Conservation (phyloP, 1,139 yeast species). For the Hyphopichia khmerensis region DNA sequence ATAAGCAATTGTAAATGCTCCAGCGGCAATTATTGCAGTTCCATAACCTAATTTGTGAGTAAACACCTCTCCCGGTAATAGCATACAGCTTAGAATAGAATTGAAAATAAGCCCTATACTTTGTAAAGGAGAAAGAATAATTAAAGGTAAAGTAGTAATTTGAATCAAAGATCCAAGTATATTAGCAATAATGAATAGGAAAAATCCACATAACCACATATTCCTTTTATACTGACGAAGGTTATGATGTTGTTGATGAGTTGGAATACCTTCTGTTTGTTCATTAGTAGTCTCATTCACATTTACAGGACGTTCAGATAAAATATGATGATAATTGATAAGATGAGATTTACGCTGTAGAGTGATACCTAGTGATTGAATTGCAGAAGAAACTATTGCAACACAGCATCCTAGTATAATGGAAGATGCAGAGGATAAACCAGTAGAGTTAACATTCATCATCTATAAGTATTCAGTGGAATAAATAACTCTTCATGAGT, state of each 20-base stretch:
- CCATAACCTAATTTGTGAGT: slow-evolving; percentile 60
- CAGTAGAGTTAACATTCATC: slow-evolving; percentile 1
- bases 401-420: slow-evolving; percentile 64
- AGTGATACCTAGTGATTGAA: slow-evolving; percentile 81
- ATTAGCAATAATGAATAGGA: slow-evolving; percentile 70
- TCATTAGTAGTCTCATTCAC: slow-evolving; percentile 4
- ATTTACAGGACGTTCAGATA: slow-evolving; percentile 10
- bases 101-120: slow-evolving; percentile 87
- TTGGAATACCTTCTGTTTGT: background rate
- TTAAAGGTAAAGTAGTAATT: slow-evolving; percentile 78
- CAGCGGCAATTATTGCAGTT: slow-evolving; percentile 65
- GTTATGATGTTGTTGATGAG: slow-evolving; percentile 15
- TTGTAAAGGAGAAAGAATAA: slow-evolving; percentile 78
- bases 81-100: slow-evolving; percentile 64
- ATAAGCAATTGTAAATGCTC: slow-evolving; percentile 80
- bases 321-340: slow-evolving; percentile 5
- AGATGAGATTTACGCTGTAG: slow-evolving; percentile 80
- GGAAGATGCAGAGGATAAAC: slow-evolving; percentile 8
- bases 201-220: slow-evolving; percentile 76
- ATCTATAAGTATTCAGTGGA: too few species aligned
- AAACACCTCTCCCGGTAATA: slow-evolving; percentile 68
- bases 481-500: too few species aligned
- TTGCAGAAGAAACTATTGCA: slow-evolving; percentile 75
- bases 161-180: slow-evolving; percentile 81
- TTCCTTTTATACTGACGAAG: slow-evolving; percentile 49